Percentiles rank a stretch among this genome's conserved stretches.
Evolutionary conservation across 345 rosid genomes (phyloP).

Genomic region (Psidium guajava): DNA sequence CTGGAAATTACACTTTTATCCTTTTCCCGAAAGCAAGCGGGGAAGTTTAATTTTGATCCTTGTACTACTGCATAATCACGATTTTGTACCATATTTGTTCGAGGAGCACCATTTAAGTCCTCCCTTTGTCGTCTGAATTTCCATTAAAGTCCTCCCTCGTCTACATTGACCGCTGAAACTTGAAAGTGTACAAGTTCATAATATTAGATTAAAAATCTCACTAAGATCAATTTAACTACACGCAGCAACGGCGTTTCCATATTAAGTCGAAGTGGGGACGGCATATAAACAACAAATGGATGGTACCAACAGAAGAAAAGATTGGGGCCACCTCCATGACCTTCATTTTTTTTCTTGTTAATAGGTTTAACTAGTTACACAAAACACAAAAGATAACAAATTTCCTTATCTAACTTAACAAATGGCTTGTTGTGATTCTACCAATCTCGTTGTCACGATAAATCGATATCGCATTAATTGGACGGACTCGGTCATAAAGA

Average conservation of each 20-base stretch:
- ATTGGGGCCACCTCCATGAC: neutral
- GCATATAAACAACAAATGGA: neutral
- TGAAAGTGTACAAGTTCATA: neutral
- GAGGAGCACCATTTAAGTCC: neutral
- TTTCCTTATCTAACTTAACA: neutral
- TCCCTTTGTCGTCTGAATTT: neutral
- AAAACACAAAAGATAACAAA: too few relatives aligned
- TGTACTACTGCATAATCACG: neutral
- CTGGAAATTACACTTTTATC: neutral
- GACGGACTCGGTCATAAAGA: neutral
- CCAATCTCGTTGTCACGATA: neutral
- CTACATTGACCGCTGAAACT: neutral
- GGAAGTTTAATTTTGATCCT: neutral
- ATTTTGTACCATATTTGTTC: neutral
- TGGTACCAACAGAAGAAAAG: neutral
- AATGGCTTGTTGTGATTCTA: neutral
- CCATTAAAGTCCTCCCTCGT: neutral
- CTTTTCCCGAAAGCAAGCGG: neutral
- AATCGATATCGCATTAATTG: neutral
- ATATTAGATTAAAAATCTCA: neutral
- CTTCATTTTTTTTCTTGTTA: neutral
- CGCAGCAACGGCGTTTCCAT: fast-evolving
- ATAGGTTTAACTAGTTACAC: neutral
- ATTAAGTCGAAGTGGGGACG: neutral
- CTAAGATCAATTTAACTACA: neutral